Base-by-base conservation (phyloP, 1,284 basidiomycete species). In the Ustilago loliicola region DNA sequence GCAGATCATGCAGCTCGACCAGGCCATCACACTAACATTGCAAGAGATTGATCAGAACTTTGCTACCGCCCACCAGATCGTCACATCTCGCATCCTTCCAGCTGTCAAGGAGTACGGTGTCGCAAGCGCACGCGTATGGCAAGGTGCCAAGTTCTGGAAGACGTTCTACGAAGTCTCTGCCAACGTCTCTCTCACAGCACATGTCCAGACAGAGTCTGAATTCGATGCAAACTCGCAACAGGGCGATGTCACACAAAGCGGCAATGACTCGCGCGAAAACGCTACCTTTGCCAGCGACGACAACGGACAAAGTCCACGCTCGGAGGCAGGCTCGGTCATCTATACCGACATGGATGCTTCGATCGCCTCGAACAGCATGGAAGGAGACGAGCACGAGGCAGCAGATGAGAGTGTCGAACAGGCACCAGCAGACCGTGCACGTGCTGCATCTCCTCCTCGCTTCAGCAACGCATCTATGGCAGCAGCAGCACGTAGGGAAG, bases 81-180 rank as follows among this genome's bases (percentile, higher is more conserved):
- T 97, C 83, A 92, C 94, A 6, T 92, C 90, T 57, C 91, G 90
- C 80, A 89, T 98, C 38, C 87, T 98, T 52, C 95, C 95, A 8
- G 91, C 94, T 17, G 91, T 98, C 76, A 96, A 95, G 86, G 90
- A 92, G 53, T 97, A 94, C 87, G 91, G 94, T 0, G 91, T 94
- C 19, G 93, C 91, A 23, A 94, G 93, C 27, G 92, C 94, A 80
- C 93, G 94, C 6, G 94, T 95, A 21, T 89, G 94, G 80, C 93
- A 96, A 77, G 93, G 93, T 30, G 94, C 94, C 7, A 93, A 92
- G 92, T 97, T 97, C 86, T 98, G 95, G 95, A 92, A 92, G n/a
- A 92, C 92, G 1, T 98, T 98, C 89, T 98, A 94, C 85, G 94
- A 96, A 83, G 91, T 92, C 77, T 94, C 94, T 6, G 94, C 95